Percentiles rank a stretch among this genome's conserved stretches.
Conservation (phyloP, 805 yeast genomes). For the Myxozyma neglecta region DNA sequence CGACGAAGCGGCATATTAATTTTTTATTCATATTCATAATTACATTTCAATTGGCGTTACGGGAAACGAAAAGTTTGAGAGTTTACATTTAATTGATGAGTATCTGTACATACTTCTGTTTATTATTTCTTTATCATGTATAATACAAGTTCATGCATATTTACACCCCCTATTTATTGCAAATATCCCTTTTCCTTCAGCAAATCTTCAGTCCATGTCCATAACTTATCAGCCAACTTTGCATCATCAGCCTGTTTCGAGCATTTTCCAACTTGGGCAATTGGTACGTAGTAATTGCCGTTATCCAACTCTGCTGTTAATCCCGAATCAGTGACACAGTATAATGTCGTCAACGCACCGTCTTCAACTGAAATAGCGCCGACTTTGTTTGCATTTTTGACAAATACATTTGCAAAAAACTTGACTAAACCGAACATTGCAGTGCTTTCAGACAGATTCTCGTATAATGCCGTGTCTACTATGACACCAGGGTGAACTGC, state of each 20-base stretch:
- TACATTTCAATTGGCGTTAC: not conserved
- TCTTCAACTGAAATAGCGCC: conserved; percentile 21
- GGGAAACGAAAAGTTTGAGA: not conserved
- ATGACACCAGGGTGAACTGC: conserved; percentile 32
- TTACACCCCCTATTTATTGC: not conserved
- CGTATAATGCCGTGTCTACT: conserved; percentile 19
- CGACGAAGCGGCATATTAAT: conserved; percentile 35
- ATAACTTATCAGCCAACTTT: conserved; percentile 14
- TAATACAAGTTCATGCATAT: not conserved
- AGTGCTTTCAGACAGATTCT: not conserved
- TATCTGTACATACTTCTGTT: not conserved
- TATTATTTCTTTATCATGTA: not conserved
- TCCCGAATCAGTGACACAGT: conserved; percentile 16
- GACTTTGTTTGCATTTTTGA: not conserved
- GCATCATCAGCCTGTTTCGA: conserved; percentile 4
- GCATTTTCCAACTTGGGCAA: conserved; percentile 13
- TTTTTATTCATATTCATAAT: not conserved
- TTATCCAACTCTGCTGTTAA: conserved; percentile 17
- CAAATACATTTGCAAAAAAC: not conserved
- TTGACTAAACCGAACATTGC: conserved; percentile 12
- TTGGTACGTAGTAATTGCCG: conserved; percentile 22
- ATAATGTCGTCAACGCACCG: conserved; percentile 24
- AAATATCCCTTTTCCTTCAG: conserved; percentile 17
- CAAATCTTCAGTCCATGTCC: conserved; percentile 24
- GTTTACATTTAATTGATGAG: not conserved